Conservation (phyloP, 768 basidiomycete species). For the Phlebiopsis flavidoalba region DNA sequence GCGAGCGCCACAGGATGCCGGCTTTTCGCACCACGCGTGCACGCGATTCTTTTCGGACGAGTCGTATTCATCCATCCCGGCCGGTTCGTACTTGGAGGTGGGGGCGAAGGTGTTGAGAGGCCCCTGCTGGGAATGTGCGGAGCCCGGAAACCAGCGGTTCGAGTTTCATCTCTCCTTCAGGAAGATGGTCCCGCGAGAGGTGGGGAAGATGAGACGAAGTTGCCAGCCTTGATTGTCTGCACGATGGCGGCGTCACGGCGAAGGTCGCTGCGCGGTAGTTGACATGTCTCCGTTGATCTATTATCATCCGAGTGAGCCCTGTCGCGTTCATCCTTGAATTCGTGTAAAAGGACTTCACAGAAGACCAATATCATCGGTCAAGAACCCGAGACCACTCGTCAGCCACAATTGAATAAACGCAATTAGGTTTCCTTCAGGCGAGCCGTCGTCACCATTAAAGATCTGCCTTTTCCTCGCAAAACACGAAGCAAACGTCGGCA, state of each 20-base stretch:
- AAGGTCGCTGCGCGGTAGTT: slow-evolving; percentile 98
- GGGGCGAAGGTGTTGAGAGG: slow-evolving; percentile 80
- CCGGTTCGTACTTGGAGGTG: slow-evolving; percentile 92
- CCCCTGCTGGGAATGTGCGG: slow-evolving; percentile 76
- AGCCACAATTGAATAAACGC: slow-evolving; percentile 86
- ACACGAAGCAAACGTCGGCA: slow-evolving; percentile 83
- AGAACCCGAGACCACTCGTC: slow-evolving; percentile 90
- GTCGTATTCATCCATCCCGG: slow-evolving; percentile 72
- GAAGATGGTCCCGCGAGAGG: slow-evolving; percentile 84
- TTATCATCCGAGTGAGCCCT: neutral
- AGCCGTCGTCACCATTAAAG: slow-evolving; percentile 44
- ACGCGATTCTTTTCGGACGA: slow-evolving; percentile 81
- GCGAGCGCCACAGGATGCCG: slow-evolving; percentile 78
- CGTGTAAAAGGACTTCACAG: slow-evolving; percentile 39
- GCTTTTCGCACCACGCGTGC: slow-evolving; percentile 98
- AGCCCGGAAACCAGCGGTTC: slow-evolving; percentile 90
- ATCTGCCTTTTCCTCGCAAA: slow-evolving; percentile 75
- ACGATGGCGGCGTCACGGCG: slow-evolving; percentile 78
- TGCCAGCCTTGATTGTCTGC: slow-evolving; percentile 63
- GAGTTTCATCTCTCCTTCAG: slow-evolving; percentile 78
- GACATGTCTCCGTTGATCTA: slow-evolving; percentile 89
- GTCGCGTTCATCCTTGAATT: neutral
- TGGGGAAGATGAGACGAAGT: slow-evolving; percentile 57
- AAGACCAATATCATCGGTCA: slow-evolving; percentile 95
- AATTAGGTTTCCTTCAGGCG: slow-evolving; percentile 47